Evolutionary conservation across 495 filamentous ascomycete species (phyloP).

Genomic region (Penicillium fimorum): DNA sequence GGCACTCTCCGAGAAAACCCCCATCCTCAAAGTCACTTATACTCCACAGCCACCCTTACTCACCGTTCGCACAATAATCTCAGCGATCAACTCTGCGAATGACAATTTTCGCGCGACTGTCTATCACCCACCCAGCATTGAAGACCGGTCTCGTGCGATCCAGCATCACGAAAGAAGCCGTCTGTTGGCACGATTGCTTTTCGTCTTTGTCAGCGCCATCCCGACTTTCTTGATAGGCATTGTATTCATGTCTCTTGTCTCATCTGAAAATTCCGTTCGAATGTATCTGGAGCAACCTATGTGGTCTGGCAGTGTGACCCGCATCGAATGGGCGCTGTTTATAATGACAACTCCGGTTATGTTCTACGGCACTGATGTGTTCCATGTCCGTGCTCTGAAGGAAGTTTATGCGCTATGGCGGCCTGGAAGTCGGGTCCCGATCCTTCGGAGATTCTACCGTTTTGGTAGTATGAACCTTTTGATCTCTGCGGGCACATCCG

Average conservation of each 20-base stretch:
- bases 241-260: slow-evolving; percentile 83
- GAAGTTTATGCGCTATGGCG: slow-evolving; percentile 81
- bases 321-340: slow-evolving; percentile 80
- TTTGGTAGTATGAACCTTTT: slow-evolving; percentile 98
- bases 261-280: slow-evolving; percentile 52
- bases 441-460: slow-evolving; percentile 76
- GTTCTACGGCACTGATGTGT: slow-evolving; percentile 84
- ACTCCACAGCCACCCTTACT: slow-evolving; percentile 63
- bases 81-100: slow-evolving; percentile 62
- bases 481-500: slow-evolving; percentile 82
- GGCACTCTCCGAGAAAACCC: slow-evolving; percentile 50
- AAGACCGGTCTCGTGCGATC: slow-evolving; percentile 76
- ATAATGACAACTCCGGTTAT: slow-evolving; percentile 87
- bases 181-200: slow-evolving; percentile 61
- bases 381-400: slow-evolving; percentile 75
- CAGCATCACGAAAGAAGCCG: slow-evolving; percentile 60
- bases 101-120: slow-evolving; percentile 63
- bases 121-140: slow-evolving; percentile 78
- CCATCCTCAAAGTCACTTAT: slow-evolving; percentile 72
- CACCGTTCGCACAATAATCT: slow-evolving; percentile 74
- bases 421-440: slow-evolving; percentile 69
- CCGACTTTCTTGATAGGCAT: slow-evolving; percentile 90
- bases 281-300: slow-evolving; percentile 64
- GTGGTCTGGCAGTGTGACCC: slow-evolving; percentile 71
- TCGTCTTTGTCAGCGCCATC: slow-evolving; percentile 73